phyloP scores from a whole-genome alignment of 768 basidiomycete genomes.

The Lanmaoa pseudosensibilis region DNA sequence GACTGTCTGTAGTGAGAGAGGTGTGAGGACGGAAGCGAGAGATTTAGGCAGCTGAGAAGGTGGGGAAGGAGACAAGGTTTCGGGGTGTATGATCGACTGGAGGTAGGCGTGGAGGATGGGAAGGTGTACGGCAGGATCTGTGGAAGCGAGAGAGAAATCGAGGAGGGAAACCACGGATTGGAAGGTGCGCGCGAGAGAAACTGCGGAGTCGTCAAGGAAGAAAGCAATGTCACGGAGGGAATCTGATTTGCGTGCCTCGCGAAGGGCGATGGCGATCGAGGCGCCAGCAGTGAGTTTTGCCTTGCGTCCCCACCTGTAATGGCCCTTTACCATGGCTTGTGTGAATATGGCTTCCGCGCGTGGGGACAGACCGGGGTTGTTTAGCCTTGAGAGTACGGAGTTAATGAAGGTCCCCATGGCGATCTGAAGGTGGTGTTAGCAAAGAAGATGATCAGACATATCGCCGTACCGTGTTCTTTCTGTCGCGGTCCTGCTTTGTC shows the following conservation, averaged over 20 bases:
- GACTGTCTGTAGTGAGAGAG: slow-evolving; percentile 41
- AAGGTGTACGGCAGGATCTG: slow-evolving; percentile 63
- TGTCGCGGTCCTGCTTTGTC: slow-evolving; percentile 62
- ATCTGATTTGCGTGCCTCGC: slow-evolving; percentile 69
- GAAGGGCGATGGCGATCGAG: slow-evolving; percentile 66
- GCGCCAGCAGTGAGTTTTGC: slow-evolving; percentile 71
- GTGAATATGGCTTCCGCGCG: slow-evolving; percentile 70
- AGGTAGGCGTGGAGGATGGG: slow-evolving; percentile 56
- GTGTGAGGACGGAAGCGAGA: slow-evolving; percentile 38
- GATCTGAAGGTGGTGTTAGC: slow-evolving; percentile 41
- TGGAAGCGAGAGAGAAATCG: slow-evolving; percentile 49
- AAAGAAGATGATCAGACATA: slow-evolving; percentile 13
- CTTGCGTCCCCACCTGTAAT: slow-evolving; percentile 72
- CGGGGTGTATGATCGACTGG: slow-evolving; percentile 37
- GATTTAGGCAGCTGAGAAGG: slow-evolving; percentile 33
- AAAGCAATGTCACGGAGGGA: slow-evolving; percentile 68
- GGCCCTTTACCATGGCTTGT: slow-evolving; percentile 57
- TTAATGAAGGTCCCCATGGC: slow-evolving; percentile 65
- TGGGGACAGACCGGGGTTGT: slow-evolving; percentile 57
- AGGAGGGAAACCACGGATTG: slow-evolving; percentile 52
- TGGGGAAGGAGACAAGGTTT: slow-evolving; percentile 22
- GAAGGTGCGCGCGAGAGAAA: slow-evolving; percentile 56
- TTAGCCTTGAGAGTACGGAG: slow-evolving; percentile 57
- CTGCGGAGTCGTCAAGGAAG: slow-evolving; percentile 53
- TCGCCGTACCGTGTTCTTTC: slow-evolving; percentile 57